phyloP scores from a whole-genome alignment of 495 filamentous ascomycete species.

The Elaphomyces granulatus region DNA sequence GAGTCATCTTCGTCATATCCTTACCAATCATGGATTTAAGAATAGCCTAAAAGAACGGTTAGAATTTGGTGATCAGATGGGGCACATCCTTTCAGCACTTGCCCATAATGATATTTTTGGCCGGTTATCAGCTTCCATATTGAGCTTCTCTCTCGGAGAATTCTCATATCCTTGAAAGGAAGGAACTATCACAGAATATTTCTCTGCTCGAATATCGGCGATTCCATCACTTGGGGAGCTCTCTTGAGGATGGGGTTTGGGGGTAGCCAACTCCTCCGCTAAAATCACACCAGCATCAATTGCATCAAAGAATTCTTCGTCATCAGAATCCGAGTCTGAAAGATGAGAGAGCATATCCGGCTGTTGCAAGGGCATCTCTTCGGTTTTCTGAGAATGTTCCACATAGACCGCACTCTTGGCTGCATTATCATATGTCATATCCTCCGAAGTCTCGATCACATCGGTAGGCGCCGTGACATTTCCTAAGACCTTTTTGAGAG shows the following conservation, averaged over 20 bases:
- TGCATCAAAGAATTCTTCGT: slow-evolving; percentile 95
- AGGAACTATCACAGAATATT: slow-evolving; percentile 44
- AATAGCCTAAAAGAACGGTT: slow-evolving; percentile 49
- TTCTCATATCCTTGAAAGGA: slow-evolving; percentile 90
- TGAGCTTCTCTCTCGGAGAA: slow-evolving; percentile 57
- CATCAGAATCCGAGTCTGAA: slow-evolving; percentile 67
- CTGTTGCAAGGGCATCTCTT: slow-evolving; percentile 14
- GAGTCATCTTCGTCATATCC: slow-evolving; percentile 99
- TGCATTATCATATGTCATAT: slow-evolving; percentile 9
- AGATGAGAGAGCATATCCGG: slow-evolving; percentile 40
- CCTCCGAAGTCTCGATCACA: slow-evolving; percentile 3
- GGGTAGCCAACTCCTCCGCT: slow-evolving; percentile 42
- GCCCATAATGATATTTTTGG: slow-evolving; percentile 96
- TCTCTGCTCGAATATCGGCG: slow-evolving; percentile 33
- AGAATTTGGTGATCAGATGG: not conserved
- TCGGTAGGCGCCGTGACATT: slow-evolving; percentile 27
- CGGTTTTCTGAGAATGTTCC: slow-evolving; percentile 5
- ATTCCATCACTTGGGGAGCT: slow-evolving; percentile 30
- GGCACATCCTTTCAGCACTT: slow-evolving; percentile 20
- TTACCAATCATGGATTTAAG: slow-evolving; percentile 99
- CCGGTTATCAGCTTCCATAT: slow-evolving; percentile 82
- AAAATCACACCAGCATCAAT: slow-evolving; percentile 86
- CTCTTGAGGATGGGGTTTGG: slow-evolving; percentile 31
- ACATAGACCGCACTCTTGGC: too few species aligned
- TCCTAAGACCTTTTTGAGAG: slow-evolving; percentile 74